phyloP scores from a whole-genome alignment of 768 basidiomycete genomes.

The Tephrocybe sp. region DNA sequence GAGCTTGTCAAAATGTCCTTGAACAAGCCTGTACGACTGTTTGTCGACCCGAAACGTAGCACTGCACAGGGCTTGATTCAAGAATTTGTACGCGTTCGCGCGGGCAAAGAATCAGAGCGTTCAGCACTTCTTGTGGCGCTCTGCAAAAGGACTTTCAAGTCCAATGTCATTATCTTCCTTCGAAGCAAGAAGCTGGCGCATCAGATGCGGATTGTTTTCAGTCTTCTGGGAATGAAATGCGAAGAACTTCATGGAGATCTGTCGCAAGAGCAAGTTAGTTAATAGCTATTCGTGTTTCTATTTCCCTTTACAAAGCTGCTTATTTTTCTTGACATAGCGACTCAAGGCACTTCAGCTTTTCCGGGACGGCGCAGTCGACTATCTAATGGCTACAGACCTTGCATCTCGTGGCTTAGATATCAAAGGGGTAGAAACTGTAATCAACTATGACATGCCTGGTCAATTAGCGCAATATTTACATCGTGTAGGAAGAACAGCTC shows the following conservation, averaged over 20 bases:
- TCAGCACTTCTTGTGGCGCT: slow-evolving; percentile 75
- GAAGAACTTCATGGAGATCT: slow-evolving; percentile 95
- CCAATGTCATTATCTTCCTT: slow-evolving; percentile 87
- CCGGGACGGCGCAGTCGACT: slow-evolving; percentile 85
- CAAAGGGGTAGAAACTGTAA: slow-evolving; percentile 95
- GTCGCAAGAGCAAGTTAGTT: slow-evolving; percentile 85
- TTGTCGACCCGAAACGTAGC: slow-evolving; percentile 90
- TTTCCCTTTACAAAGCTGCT: not conserved
- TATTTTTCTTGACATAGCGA: slow-evolving; percentile 48
- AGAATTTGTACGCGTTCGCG: slow-evolving; percentile 91
- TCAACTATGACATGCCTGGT: slow-evolving; percentile 98
- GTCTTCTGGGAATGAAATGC: slow-evolving; percentile 82
- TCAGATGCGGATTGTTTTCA: slow-evolving; percentile 93
- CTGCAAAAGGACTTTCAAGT: slow-evolving; percentile 85
- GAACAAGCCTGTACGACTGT: slow-evolving; percentile 89
- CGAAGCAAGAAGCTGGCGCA: slow-evolving; percentile 97
- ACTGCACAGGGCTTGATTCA: slow-evolving; percentile 86
- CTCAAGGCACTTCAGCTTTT: slow-evolving; percentile 83
- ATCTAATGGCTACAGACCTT: slow-evolving; percentile 93
- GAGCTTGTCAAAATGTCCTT: slow-evolving; percentile 90
- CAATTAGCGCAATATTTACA: slow-evolving; percentile 93
- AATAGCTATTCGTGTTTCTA: not conserved
- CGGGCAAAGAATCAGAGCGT: slow-evolving; percentile 73
- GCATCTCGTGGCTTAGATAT: slow-evolving; percentile 96
- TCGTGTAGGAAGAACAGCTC: slow-evolving; percentile 94